Conservation (phyloP, 495 filamentous ascomycete genomes). For the Penicillium daleae region DNA sequence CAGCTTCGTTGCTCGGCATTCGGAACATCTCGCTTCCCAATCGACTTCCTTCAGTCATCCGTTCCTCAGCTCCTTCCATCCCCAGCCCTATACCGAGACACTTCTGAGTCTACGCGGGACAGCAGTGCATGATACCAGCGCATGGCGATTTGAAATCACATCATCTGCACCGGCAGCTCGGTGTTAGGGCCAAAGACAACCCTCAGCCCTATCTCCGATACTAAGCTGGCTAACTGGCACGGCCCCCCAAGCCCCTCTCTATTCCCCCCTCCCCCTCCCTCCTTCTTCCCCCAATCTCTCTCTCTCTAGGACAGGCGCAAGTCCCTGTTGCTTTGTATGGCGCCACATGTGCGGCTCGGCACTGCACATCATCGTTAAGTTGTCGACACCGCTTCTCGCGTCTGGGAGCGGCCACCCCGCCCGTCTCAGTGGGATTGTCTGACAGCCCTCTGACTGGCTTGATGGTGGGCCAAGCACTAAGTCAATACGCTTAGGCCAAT, state of each 20-base stretch:
- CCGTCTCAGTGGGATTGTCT: not conserved
- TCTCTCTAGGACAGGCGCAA: not conserved
- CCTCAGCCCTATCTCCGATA: not conserved
- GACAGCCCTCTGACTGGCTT: conserved; percentile 21
- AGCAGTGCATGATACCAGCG: not conserved
- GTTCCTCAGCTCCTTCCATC: not conserved
- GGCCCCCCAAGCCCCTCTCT: not conserved
- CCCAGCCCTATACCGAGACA: not conserved
- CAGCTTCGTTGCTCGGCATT: not conserved
- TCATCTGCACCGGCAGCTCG: not conserved
- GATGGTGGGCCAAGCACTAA: conserved; percentile 18
- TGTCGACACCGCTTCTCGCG: conserved; percentile 31
- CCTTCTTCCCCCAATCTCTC: too few species aligned
- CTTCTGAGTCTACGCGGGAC: not conserved
- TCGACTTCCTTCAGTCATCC: not conserved
- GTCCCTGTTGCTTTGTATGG: not conserved
- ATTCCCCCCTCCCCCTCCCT: not conserved
- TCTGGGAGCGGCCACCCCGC: conserved; percentile 15
- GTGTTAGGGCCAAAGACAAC: not conserved
- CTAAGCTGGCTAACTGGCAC: not conserved
- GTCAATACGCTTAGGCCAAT: conserved; percentile 18
- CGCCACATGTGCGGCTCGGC: not conserved
- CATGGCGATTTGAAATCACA: conserved; percentile 2
- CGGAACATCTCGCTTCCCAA: not conserved
- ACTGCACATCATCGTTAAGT: not conserved